Base-by-base conservation (phyloP, 2,329 filamentous ascomycete species). In the Colletotrichum eleusines region DNA sequence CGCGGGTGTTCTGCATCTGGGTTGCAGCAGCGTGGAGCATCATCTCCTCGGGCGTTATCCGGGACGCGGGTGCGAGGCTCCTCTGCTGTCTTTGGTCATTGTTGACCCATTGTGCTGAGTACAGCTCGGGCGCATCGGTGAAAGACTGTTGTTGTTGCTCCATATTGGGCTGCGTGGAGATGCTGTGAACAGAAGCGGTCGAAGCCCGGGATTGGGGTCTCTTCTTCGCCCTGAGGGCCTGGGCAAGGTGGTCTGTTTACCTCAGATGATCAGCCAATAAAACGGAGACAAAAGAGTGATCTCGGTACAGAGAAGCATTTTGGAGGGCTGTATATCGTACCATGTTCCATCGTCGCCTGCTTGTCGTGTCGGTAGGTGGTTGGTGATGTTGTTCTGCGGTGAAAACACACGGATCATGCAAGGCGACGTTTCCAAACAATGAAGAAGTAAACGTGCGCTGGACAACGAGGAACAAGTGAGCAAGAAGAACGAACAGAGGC, bases 41-140 rank as follows among this genome's bases (percentile, higher is more conserved):
- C 80, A 90, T 85, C 71, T 89, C 88, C 74, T 90, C 89, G 31
- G 87, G 80, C 3, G 86, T 84, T 82, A 90, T 84, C 63, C 85
- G 84, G 40, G 82, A 79, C 42, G 78, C 77, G 20, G 79, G 76
- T 9, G 78, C 76, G 73, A 88, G 83, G 58, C 84, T 82, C 75
- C 84, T 84, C 12, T 80, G 75, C 63, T 84, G 83, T 61, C 74
- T 75, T 73, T 85, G 83, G 60, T 82, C 82, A 73, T 81, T 84
- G 62, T 80, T 72, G 62, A 85, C 76, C 87, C 87, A 89, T 79
- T 86, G 84, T 40, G 83, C 80, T 26, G 79, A 76, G 73, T 87
- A 88, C 73, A 84, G 80, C 60, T 82, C 81, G 55, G 81, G 77
- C 35, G 81, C 74, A 72, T 86, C 83, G 55, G 79, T 76, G 72